Base-by-base conservation (phyloP, 192 early-diverging fungal genomes). In the Pilobolus umbonatus region DNA sequence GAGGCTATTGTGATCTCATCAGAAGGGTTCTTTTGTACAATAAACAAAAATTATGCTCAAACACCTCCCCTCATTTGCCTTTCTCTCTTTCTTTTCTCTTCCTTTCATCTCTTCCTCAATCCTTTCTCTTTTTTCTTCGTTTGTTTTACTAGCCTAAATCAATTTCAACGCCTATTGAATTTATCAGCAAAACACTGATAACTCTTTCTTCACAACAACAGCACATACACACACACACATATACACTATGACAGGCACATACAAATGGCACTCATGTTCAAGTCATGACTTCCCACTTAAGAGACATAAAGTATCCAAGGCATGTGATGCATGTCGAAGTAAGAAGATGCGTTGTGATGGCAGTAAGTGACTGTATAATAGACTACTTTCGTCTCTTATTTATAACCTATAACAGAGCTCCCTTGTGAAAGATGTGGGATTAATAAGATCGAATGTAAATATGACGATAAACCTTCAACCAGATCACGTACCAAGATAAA, bases 321-420 rank as follows among this genome's bases (percentile, higher is more conserved):
- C 57, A 21, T 59, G 57, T 34, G 44, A 48, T 34, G 44, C 30
- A 48, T 59, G 57, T 59, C 43, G 57, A 47, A 32, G 31, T 34
- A 59, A 59, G 19, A 59, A 59, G 31, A 59, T 59, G 42, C 57
- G 57, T 12, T 59, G 57, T 32, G 44, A 59, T 22, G 57, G 57
- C 57, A 59, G 57, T 59, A 46, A 59, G 57, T 53, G 21, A n/a
- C 26, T 46, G 6, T 46, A n/a, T n/a, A n/a, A n/a, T n/a, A n/a
- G n/a, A n/a, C n/a, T n/a, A n/a, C n/a, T n/a, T n/a, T n/a, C n/a
- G n/a, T n/a, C n/a, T n/a, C n/a, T n/a, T n/a, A n/a, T n/a, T n/a
- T n/a, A n/a, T n/a, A n/a, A 38, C 1, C 15, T 12, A 38, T 38
- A 38, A 38, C 15, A 38, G 45, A 46, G 11, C 22, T 11, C 15